These are phyloP conservation scores for Hypholoma sublateritium DNA, from an alignment of 768 basidiomycete species.

Conservation along the genomic window DNA sequence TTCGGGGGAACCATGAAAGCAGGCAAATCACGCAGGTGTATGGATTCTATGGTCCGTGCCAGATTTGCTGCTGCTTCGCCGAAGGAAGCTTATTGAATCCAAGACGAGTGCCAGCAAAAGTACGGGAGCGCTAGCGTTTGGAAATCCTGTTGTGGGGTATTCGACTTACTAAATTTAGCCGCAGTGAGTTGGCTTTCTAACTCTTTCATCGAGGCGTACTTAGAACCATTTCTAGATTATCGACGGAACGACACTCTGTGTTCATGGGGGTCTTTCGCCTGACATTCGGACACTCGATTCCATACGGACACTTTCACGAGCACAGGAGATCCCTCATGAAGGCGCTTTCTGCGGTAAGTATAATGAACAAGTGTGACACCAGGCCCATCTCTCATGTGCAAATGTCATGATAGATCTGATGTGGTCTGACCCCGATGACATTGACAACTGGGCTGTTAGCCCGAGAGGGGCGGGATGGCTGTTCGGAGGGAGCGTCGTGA, in stretches of 20 bases:
- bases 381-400: not conserved
- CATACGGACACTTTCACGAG: conserved; percentile 86
- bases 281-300: conserved; percentile 95
- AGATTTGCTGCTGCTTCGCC: not conserved
- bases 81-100: not conserved
- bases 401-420: conserved; percentile 77
- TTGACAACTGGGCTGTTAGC: conserved; percentile 95
- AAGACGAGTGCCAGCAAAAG: conserved; percentile 97
- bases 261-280: conserved; percentile 94
- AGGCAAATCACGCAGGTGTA: conserved; percentile 98
- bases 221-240: conserved; percentile 65
- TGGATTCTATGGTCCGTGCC: conserved; percentile 87
- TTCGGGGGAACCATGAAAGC: conserved; percentile 96
- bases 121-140: conserved; percentile 94
- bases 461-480: conserved; percentile 96
- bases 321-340: conserved; percentile 98
- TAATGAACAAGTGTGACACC: not conserved
- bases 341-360: conserved; percentile 91
- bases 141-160: conserved; percentile 97
- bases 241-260: conserved; percentile 88
- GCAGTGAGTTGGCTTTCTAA: conserved; percentile 55
- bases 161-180: conserved; percentile 93
- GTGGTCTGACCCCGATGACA: conserved; percentile 98
- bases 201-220: not conserved
- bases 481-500: conserved; percentile 84